These are phyloP conservation scores for Metahyphopichia silvanorum DNA, from an alignment of 805 yeast genomes.

Conservation along the genomic window DNA sequence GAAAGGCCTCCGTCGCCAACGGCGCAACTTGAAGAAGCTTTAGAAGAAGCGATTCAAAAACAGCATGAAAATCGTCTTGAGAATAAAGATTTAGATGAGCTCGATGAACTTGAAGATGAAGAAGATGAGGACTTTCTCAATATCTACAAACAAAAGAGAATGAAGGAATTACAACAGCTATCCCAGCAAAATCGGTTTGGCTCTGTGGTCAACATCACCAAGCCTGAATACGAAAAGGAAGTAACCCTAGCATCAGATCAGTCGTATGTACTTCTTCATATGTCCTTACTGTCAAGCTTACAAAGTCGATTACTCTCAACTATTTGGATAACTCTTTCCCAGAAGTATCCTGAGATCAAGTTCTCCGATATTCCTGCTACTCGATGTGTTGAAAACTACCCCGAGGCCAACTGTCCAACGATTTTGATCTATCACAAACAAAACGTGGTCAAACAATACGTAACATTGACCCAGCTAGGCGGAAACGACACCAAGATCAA, in stretches of 20 bases:
- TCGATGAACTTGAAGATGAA: constrained; percentile 86
- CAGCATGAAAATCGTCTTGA: constrained; percentile 86
- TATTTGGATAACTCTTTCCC: constrained; percentile 56
- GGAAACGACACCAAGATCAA: constrained; percentile 70
- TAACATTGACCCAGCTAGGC: constrained; percentile 78
- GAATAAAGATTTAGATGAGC: constrained; percentile 69
- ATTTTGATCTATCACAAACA: constrained; percentile 75
- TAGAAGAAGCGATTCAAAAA: constrained; percentile 73
- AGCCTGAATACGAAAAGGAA: constrained; percentile 84
- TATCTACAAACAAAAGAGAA: constrained; percentile 69
- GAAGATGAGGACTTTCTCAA: constrained; percentile 90
- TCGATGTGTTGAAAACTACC: constrained; percentile 90
- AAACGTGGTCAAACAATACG: constrained; percentile 73
- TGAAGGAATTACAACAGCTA: constrained; percentile 67
- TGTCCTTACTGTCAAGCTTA: constrained; percentile 62
- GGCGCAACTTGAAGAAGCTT: constrained; percentile 79
- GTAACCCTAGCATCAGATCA: constrained; percentile 77
- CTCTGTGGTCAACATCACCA: constrained; percentile 68
- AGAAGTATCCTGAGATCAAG: constrained; percentile 74
- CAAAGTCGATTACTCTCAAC: constrained; percentile 72
- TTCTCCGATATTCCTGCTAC: constrained; percentile 89
- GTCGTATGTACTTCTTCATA: constrained; percentile 70
- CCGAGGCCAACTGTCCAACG: constrained; percentile 89
- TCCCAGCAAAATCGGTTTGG: constrained; percentile 66
- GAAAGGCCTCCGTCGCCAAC: constrained; percentile 88